Evolutionary conservation across 2,329 filamentous ascomycete genomes (phyloP).

Genomic region (Pyricularia grisea): DNA sequence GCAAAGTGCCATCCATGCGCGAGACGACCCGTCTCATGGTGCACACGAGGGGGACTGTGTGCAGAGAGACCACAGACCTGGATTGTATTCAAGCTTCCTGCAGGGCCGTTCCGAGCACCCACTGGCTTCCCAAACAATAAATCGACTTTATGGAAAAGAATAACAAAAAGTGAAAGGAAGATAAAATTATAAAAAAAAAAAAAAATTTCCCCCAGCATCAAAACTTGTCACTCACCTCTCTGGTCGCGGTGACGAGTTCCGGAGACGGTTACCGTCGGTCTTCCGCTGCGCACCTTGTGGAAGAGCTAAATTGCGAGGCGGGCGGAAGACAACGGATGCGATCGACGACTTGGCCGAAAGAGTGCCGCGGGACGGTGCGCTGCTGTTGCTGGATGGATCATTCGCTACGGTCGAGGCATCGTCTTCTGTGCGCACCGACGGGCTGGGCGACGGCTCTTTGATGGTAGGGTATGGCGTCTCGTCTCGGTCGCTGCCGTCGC

Average conservation of each 20-base stretch:
- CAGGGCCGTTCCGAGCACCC: not conserved
- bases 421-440: not conserved
- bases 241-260: conserved; percentile 32
- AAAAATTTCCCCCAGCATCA: not conserved
- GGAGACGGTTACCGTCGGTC: conserved; percentile 25
- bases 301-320: conserved; percentile 31
- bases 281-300: conserved; percentile 36
- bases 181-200: not conserved
- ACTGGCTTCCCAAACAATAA: not conserved
- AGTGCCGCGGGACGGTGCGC: conserved; percentile 3
- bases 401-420: not conserved
- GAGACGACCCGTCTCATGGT: not conserved
- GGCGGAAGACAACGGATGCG: conserved; percentile 37
- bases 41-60: not conserved
- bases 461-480: not conserved
- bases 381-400: conserved; percentile 1
- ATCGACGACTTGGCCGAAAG: conserved; percentile 33
- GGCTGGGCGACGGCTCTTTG: not conserved
- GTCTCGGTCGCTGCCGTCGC: conserved; percentile 6
- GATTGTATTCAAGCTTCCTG: not conserved
- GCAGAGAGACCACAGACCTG: not conserved
- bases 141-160: not conserved
- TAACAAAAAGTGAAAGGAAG: not conserved
- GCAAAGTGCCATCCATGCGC: not conserved
- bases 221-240: conserved; percentile 29